A percentile compares a stretch with the other conserved stretches of the same genome.
phyloP scores from a whole-genome alignment of 345 rosid genomes.

The Hevea brasiliensis region DNA sequence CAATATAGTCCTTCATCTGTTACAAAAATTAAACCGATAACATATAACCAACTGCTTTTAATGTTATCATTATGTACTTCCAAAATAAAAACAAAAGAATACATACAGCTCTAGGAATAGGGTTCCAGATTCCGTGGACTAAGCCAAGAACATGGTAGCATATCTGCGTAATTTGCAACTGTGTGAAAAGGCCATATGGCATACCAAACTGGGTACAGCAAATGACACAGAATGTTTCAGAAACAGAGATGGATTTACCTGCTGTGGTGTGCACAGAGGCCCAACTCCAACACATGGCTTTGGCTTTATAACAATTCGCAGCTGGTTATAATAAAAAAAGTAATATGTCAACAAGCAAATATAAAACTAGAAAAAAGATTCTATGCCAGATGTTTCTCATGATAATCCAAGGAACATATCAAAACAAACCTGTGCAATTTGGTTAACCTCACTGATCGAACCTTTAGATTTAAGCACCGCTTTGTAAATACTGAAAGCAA shows the following conservation, averaged over 20 bases:
- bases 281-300: slow-evolving; percentile 67
- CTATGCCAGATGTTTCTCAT: slow-evolving; percentile 1
- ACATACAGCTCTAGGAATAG: slow-evolving; percentile 86
- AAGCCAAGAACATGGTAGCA: slow-evolving; percentile 96
- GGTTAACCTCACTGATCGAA: slow-evolving; percentile 80
- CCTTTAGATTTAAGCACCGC: slow-evolving; percentile 81
- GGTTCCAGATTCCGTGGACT: slow-evolving; percentile 97
- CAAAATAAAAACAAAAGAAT: slow-evolving; percentile 17
- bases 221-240: slow-evolving; percentile 20
- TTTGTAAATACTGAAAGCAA: slow-evolving; percentile 68
- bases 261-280: slow-evolving; percentile 86
- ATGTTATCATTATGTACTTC: neutral
- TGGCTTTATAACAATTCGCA: slow-evolving; percentile 86
- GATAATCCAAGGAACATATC: slow-evolving; percentile 21
- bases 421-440: slow-evolving; percentile 89
- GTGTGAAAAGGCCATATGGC: slow-evolving; percentile 28
- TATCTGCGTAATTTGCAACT: slow-evolving; percentile 56
- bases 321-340: slow-evolving; percentile 51
- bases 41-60: neutral
- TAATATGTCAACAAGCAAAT: slow-evolving; percentile 21
- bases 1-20: slow-evolving; percentile 97
- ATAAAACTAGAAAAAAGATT: slow-evolving; percentile 12
- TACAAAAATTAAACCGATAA: slow-evolving; percentile 16
- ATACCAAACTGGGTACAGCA: slow-evolving; percentile 5
- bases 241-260: slow-evolving; percentile 48